A percentile compares a stretch with the other conserved stretches of the same genome.
Evolutionary conservation across 495 filamentous ascomycete species (phyloP).

Genomic region (Aspergillus conjunctus): DNA sequence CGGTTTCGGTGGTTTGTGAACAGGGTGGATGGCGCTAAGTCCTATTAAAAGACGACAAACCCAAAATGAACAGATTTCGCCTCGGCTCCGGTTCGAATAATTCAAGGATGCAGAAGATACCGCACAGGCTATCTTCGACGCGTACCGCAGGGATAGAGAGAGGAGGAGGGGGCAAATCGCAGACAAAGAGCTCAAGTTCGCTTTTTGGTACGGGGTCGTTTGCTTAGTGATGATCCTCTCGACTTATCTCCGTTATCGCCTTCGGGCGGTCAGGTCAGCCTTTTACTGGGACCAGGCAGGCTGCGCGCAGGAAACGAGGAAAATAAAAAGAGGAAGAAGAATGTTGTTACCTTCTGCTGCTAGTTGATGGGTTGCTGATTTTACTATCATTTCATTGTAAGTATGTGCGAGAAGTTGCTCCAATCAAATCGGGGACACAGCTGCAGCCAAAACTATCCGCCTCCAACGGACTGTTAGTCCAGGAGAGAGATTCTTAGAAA

Average conservation of each 20-base stretch:
- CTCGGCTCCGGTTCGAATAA: background rate
- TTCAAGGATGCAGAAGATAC: background rate
- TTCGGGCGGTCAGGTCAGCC: constrained; percentile 16
- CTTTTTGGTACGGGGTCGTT: constrained; percentile 2
- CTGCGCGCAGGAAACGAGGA: background rate
- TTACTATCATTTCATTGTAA: too few relatives aligned
- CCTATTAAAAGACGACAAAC: background rate
- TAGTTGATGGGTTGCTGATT: background rate
- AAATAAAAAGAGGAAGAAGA: background rate
- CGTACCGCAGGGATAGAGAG: background rate
- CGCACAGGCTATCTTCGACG: background rate
- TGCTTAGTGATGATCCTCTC: constrained; percentile 10
- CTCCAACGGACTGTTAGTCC: background rate
- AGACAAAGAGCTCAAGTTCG: background rate
- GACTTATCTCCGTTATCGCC: constrained; percentile 21
- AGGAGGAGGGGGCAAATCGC: constrained; percentile 6
- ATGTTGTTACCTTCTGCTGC: background rate
- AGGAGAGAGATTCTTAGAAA: background rate
- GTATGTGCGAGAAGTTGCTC: background rate
- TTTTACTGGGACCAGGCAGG: background rate
- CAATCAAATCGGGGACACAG: background rate
- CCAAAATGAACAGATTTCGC: background rate
- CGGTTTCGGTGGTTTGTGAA: background rate
- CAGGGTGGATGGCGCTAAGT: constrained; percentile 13
- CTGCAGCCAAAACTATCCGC: constrained; percentile 1